Evolutionary conservation across 805 yeast genomes (phyloP).

Genomic region (Yarrowia sp.): DNA sequence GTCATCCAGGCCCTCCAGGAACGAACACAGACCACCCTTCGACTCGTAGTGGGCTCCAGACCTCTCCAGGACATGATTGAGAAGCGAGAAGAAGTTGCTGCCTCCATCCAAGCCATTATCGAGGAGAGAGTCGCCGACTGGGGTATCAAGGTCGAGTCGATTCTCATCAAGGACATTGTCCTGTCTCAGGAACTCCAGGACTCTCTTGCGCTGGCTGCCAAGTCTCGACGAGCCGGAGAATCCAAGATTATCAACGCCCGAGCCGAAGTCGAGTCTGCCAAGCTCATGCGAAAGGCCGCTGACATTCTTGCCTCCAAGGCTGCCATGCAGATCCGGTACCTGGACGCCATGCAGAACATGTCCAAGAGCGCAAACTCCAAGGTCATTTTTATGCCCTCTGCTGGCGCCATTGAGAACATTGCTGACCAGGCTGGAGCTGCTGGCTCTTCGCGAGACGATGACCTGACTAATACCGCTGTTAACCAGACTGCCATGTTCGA

Average conservation of each 20-base stretch:
- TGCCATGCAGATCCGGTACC: constrained; percentile 73
- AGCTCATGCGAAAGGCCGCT: constrained; percentile 74
- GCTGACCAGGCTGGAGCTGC: constrained; percentile 25
- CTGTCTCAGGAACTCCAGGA: constrained; percentile 54
- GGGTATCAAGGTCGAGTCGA: constrained; percentile 69
- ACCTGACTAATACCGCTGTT: neutral
- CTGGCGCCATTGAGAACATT: constrained; percentile 41
- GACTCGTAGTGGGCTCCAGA: constrained; percentile 68
- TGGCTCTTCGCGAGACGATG: neutral
- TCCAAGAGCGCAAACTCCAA: constrained; percentile 59
- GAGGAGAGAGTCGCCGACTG: constrained; percentile 60
- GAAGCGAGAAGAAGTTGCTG: constrained; percentile 67
- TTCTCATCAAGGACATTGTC: constrained; percentile 62
- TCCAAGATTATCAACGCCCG: constrained; percentile 69
- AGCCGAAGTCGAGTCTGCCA: constrained; percentile 73
- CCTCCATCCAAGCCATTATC: constrained; percentile 58
- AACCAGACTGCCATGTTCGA: constrained; percentile 13
- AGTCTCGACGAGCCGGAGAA: constrained; percentile 72
- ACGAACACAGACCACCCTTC: constrained; percentile 67
- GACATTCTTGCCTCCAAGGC: constrained; percentile 70
- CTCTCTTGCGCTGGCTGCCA: constrained; percentile 69
- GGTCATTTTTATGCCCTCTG: constrained; percentile 69
- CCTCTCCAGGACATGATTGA: constrained; percentile 68
- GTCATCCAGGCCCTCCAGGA: constrained; percentile 57
- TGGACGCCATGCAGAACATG: constrained; percentile 77